Evolutionary conservation across 768 basidiomycete species (phyloP).

Genomic region (Hemileccinum impolitum): DNA sequence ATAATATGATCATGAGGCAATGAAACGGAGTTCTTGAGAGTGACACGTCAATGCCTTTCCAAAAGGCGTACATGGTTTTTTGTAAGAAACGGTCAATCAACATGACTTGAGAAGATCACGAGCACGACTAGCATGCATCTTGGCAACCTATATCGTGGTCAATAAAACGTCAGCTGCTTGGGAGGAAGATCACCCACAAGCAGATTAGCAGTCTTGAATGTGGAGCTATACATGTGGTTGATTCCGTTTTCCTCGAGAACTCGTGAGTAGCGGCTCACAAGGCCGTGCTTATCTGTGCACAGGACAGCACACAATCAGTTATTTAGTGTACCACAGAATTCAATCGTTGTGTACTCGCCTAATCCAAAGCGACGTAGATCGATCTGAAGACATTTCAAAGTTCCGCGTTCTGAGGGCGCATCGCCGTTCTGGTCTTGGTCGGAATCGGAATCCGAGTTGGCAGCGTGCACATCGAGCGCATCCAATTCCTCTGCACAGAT

Average conservation of each 20-base stretch:
- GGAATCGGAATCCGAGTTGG: conserved; percentile 31
- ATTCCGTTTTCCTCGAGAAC: conserved; percentile 70
- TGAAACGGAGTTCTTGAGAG: neutral
- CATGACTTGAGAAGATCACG: conserved; percentile 56
- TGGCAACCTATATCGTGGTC: conserved; percentile 44
- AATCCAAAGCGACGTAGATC: conserved; percentile 71
- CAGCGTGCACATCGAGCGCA: conserved; percentile 42
- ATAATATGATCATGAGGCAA: neutral
- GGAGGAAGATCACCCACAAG: conserved; percentile 41
- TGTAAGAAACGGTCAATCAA: conserved; percentile 36
- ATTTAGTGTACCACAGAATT: neutral
- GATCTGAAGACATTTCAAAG: conserved; percentile 69
- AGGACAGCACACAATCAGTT: conserved; percentile 2
- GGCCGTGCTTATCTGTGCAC: conserved; percentile 64
- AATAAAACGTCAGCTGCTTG: neutral
- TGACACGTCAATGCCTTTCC: conserved; percentile 1
- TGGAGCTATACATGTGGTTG: conserved; percentile 83
- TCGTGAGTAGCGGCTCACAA: conserved; percentile 73
- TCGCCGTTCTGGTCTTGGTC: conserved; percentile 39
- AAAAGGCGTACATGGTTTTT: neutral
- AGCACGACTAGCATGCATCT: conserved; percentile 53
- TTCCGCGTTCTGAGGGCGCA: conserved; percentile 33
- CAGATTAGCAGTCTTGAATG: conserved; percentile 80
- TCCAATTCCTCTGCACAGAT: conserved; percentile 71
- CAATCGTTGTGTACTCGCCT: conserved; percentile 38